Evolutionary conservation across 495 filamentous ascomycete genomes (phyloP).

Genomic region (Evansstolkia leycettana): DNA sequence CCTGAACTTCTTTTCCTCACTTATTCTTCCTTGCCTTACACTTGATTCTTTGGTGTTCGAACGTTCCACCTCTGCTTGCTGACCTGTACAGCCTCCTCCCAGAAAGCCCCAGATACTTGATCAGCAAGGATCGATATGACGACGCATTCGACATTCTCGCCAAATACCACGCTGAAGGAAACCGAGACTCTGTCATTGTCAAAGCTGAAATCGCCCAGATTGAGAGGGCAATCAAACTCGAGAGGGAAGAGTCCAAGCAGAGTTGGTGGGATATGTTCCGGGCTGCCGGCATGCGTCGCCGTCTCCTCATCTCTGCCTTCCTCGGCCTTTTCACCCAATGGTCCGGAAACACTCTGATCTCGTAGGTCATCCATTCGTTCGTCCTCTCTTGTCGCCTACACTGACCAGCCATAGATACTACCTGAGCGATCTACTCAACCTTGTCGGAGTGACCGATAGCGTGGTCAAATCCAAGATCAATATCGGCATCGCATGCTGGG

Average conservation of each 20-base stretch:
- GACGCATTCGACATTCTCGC: conserved; percentile 45
- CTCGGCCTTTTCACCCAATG: conserved; percentile 54
- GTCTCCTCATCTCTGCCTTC: conserved; percentile 43
- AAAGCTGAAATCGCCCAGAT: conserved; percentile 50
- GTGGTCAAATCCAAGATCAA: too few species aligned
- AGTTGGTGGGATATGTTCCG: conserved; percentile 45
- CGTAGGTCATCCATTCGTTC: conserved; percentile 13
- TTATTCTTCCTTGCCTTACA: too few species aligned
- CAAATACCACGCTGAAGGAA: conserved; percentile 51
- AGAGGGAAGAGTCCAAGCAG: conserved; percentile 39
- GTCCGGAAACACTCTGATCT: conserved; percentile 53
- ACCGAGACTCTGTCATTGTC: conserved; percentile 39
- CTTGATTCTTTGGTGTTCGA: too few species aligned
- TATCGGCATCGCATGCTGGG: too few species aligned
- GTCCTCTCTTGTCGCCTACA: not conserved
- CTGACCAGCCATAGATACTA: conserved; percentile 42
- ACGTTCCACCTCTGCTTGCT: too few species aligned
- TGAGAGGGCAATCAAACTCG: conserved; percentile 42
- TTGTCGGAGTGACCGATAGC: too few species aligned
- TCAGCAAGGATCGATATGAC: conserved; percentile 44
- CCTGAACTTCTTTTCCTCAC: too few species aligned
- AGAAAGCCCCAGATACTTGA: conserved; percentile 48
- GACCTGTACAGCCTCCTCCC: conserved; percentile 24
- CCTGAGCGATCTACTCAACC: conserved; percentile 35
- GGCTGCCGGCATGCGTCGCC: conserved; percentile 41